Evolutionary conservation across 768 basidiomycete species (phyloP).

Genomic region (Trametes coccinea): DNA sequence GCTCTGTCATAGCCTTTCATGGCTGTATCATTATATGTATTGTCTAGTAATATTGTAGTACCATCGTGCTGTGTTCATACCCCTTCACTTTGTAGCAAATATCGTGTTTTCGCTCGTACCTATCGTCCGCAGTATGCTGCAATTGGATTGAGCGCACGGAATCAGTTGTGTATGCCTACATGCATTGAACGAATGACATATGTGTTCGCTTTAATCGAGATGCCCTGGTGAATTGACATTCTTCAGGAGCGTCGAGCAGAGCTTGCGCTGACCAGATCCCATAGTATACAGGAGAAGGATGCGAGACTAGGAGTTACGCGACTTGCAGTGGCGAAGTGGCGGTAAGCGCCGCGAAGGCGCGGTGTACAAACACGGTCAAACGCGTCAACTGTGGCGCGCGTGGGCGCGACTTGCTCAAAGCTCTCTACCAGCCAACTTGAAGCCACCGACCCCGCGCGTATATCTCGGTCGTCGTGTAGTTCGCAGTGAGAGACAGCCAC

Average conservation of each 20-base stretch:
- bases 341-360: too few relatives aligned
- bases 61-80: not conserved
- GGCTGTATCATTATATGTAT: constrained; percentile 3
- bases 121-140: not conserved
- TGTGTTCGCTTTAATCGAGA: too few relatives aligned
- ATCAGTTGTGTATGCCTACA: too few relatives aligned
- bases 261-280: too few relatives aligned
- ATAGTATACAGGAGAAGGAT: too few relatives aligned
- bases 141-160: not conserved
- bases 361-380: constrained; percentile 14
- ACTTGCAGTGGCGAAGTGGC: too few relatives aligned
- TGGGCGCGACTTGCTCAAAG: too few relatives aligned
- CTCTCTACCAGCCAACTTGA: too few relatives aligned
- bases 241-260: too few relatives aligned
- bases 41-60: constrained; percentile 2
- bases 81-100: constrained; percentile 2
- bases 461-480: not conserved
- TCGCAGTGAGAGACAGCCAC: not conserved
- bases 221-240: too few relatives aligned
- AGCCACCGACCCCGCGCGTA: not conserved
- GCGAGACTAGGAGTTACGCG: too few relatives aligned
- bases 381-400: constrained; percentile 4
- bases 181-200: too few relatives aligned
- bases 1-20: not conserved
- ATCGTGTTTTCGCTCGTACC: not conserved